Evolutionary conservation across 1,284 basidiomycete genomes (phyloP).

Genomic region (Cryptococcus wingfieldii): DNA sequence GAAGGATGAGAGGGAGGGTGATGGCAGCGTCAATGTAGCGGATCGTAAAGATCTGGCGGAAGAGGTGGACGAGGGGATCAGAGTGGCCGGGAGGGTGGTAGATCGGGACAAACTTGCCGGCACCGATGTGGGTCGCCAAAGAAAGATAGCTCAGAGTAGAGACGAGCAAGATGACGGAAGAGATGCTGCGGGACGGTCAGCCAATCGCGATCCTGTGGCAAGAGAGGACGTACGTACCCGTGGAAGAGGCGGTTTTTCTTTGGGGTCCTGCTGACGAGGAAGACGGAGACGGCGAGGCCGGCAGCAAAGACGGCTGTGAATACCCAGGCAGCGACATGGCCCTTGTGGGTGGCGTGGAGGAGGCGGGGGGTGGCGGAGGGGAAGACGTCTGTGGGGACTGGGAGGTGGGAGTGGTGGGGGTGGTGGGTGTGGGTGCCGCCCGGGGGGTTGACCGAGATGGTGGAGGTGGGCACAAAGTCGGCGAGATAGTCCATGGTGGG

Average conservation of each 20-base stretch:
- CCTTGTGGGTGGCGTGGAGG: conserved; percentile 24
- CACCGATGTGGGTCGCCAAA: conserved; percentile 40
- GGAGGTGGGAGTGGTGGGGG: conserved; percentile 15
- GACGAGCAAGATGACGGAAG: conserved; percentile 34
- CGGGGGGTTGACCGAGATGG: conserved; percentile 37
- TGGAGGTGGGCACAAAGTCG: conserved; percentile 22
- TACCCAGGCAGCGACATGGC: conserved; percentile 37
- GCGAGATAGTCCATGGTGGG: conserved; percentile 19
- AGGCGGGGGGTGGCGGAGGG: conserved; percentile 9
- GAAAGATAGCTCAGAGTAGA: conserved; percentile 40
- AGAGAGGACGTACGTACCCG: conserved; percentile 28
- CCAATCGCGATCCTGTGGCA: not conserved
- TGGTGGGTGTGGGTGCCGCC: conserved; percentile 31
- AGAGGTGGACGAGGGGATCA: conserved; percentile 17
- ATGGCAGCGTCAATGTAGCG: conserved; percentile 38
- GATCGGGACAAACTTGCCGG: conserved; percentile 2
- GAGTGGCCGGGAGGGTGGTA: conserved; percentile 22
- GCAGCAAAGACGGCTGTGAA: conserved; percentile 36
- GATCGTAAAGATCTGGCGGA: conserved; percentile 35
- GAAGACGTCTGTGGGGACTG: conserved; percentile 25
- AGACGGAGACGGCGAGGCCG: conserved; percentile 26
- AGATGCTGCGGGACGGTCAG: conserved; percentile 15
- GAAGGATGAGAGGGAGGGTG: conserved; percentile 36
- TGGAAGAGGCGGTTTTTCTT: conserved; percentile 40
- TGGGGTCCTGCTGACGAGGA: conserved; percentile 34